These are phyloP conservation scores for Leptodontidium sp. DNA, from an alignment of 2,329 filamentous ascomycete genomes.

Conservation along the genomic window DNA sequence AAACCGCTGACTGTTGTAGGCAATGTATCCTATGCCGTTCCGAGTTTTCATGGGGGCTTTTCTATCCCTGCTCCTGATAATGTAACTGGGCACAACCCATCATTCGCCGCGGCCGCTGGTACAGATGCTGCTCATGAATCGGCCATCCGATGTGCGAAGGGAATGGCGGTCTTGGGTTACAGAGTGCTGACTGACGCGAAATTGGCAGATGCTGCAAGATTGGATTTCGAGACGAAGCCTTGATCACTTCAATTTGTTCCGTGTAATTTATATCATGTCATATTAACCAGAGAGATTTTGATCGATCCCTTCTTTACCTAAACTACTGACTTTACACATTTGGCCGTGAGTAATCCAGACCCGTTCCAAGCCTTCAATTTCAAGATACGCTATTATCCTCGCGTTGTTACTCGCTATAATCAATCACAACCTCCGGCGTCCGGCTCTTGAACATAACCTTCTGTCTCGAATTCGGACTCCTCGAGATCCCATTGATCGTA, in stretches of 20 bases:
- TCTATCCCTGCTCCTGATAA: constrained; percentile 21
- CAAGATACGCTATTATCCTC: too few relatives aligned
- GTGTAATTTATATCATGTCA: not conserved
- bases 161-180: constrained; percentile 1
- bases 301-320: too few relatives aligned
- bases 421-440: constrained; percentile 1
- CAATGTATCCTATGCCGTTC: constrained; percentile 35
- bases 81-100: not conserved
- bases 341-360: too few relatives aligned
- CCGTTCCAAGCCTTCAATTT: too few relatives aligned
- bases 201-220: not conserved
- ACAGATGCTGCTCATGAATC: not conserved
- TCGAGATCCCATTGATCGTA: constrained; percentile 23
- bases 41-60: constrained; percentile 30
- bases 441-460: constrained; percentile 28
- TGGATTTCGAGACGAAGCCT: not conserved
- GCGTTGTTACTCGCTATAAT: too few relatives aligned
- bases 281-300: too few relatives aligned
- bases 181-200: not conserved
- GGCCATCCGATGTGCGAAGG: not conserved
- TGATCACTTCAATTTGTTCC: constrained; percentile 20
- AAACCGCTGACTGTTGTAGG: constrained; percentile 19
- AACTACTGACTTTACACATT: too few relatives aligned
- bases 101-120: not conserved
- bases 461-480: constrained; percentile 31